A percentile compares a stretch with the other conserved stretches of the same genome.
Evolutionary conservation across 129 eudicot species (phyloP).

Genomic region (carrot (Daucus carota)): DH1_v3.0 NC_030385.2:37963501-37964000

Average conservation of each 20-base stretch:
- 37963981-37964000: constrained; percentile 88
- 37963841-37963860: constrained; percentile 55
- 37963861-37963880: constrained; percentile 9
- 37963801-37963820: constrained; percentile 55
- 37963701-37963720: constrained; percentile 29
- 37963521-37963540: constrained; percentile 35
- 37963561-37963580: constrained; percentile 60
- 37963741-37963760: constrained; percentile 52
- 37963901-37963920: background rate
- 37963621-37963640: constrained; percentile 28
- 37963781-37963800: constrained; percentile 66
- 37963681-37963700: constrained; percentile 54
- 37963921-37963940: constrained; percentile 58
- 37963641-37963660: constrained; percentile 38
- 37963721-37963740: constrained; percentile 53
- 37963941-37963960: constrained; percentile 53
- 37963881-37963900: background rate
- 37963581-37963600: constrained; percentile 43
- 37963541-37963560: constrained; percentile 52
- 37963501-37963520: constrained; percentile 51
- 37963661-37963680: constrained; percentile 47
- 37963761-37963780: constrained; percentile 59
- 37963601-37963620: constrained; percentile 47
- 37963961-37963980: constrained; percentile 92
- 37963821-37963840: constrained; percentile 55